Base-by-base conservation (phyloP, 805 yeast species). In the Starmerella davenportii region DNA sequence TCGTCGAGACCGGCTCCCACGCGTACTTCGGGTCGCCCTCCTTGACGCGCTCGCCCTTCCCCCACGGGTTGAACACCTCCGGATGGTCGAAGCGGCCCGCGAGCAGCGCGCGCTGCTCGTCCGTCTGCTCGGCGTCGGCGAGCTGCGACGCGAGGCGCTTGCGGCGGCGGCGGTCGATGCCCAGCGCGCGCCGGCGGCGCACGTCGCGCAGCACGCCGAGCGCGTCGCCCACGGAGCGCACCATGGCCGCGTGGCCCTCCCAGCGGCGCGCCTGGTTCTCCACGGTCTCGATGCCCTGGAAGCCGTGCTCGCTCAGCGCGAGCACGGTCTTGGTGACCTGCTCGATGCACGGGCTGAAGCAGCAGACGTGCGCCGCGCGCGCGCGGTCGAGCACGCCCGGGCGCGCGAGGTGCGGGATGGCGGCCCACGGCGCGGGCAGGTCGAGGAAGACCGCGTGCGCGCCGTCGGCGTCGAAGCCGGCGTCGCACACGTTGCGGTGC, bases 291-390 rank as follows among this genome's bases (percentile, higher is more conserved):
- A 90, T 74, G 15, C 71, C 68, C 4, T 70, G 66, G 94, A 95
- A 90, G 1, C 93, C 94, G 32, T 74, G 56, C 25, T 63, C 68
- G 47, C 76, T 74, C 41, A 90, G 61, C 0, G 79, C 76, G 46
- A 71, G 76, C 11, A 87, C 73, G 0, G 96, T 80, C 54, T 79
- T 76, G 41, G 77, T 77, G 3, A 90, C 98, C 61, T 90, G 99
- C 59, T 90, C 99, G 35, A 90, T 79, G 58, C 99, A 90, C 8
- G 99, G 99, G 30, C 93, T 80, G 54, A 90, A 90, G 58, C 98
- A 90, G 59, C 99, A 90, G 38, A 90, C 68, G 2, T 79, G 74
- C 18, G 74, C 79, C 4, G 40, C 29, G 19, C 40, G 15, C 11
- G 30, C 17, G 7, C 61, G 56, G 7, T 78, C 60, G 11, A 50